Percentiles rank a stretch among this genome's conserved stretches.
phyloP scores from a whole-genome alignment of 805 yeast genomes.

The Lachancea sp. region DNA sequence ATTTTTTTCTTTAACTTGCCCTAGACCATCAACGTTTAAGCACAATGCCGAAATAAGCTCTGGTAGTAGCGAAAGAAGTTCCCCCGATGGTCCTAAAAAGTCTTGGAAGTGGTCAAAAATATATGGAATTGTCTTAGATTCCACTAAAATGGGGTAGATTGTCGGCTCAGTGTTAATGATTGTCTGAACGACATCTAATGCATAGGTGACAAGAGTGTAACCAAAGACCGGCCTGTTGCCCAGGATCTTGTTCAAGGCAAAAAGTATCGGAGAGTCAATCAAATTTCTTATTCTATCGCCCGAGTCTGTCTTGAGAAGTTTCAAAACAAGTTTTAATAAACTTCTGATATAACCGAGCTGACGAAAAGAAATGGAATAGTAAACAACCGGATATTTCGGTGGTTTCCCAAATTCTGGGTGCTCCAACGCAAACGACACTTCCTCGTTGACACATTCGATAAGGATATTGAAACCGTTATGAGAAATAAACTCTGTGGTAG shows the following conservation, averaged over 20 bases:
- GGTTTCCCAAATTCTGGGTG: slow-evolving; percentile 56
- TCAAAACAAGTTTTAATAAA: slow-evolving; percentile 55
- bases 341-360: slow-evolving; percentile 56
- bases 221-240: slow-evolving; percentile 59
- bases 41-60: slow-evolving; percentile 80
- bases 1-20: slow-evolving; percentile 41
- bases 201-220: slow-evolving; percentile 49
- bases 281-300: slow-evolving; percentile 82
- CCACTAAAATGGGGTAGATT: slow-evolving; percentile 71
- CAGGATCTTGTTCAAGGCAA: slow-evolving; percentile 53
- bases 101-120: slow-evolving; percentile 51
- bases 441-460: slow-evolving; percentile 54
- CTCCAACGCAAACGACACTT: slow-evolving; percentile 56
- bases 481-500: slow-evolving; percentile 57
- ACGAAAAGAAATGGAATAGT: slow-evolving; percentile 49
- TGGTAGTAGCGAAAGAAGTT: slow-evolving; percentile 55
- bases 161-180: slow-evolving; percentile 90
- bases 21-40: slow-evolving; percentile 65
- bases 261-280: slow-evolving; percentile 75
- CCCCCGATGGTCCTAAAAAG: slow-evolving; percentile 53
- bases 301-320: slow-evolving; percentile 62
- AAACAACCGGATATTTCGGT: slow-evolving; percentile 44
- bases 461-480: slow-evolving; percentile 59
- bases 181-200: slow-evolving; percentile 56
- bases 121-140: slow-evolving; percentile 64